Conservation (phyloP, 202 grass and related monocot genomes). For the Panicum hallii region DNA sequence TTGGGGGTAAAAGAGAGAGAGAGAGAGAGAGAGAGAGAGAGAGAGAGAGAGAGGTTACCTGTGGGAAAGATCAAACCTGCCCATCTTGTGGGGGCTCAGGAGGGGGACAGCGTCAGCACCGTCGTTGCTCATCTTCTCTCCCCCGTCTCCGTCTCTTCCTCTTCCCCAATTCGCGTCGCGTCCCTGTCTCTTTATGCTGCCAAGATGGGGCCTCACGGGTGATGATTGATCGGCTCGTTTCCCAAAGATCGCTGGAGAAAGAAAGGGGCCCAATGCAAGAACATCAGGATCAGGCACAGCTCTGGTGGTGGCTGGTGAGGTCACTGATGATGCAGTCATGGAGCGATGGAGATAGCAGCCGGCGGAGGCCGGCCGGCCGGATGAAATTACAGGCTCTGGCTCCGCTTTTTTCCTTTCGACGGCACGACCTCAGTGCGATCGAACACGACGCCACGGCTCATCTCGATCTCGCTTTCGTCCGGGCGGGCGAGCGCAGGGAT, state of each 20-base stretch:
- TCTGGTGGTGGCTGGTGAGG: not conserved
- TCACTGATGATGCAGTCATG: slow-evolving; percentile 36
- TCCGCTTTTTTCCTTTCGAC: no score
- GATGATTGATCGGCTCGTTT: not conserved
- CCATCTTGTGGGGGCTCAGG: slow-evolving; percentile 61
- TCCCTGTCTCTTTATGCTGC: not conserved
- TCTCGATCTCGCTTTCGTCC: no score
- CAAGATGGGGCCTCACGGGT: not conserved
- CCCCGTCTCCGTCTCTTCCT: not conserved
- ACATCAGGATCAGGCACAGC: not conserved
- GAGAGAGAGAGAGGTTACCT: slow-evolving; percentile 28
- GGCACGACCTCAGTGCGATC: no score
- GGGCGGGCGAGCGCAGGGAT: no score
- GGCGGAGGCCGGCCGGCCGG: not conserved
- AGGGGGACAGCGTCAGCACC: slow-evolving; percentile 30
- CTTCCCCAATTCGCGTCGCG: not conserved
- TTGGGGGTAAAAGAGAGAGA: no score
- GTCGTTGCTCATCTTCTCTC: slow-evolving; percentile 24
- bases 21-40: no score
- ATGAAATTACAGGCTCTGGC: not conserved
- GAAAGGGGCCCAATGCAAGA: no score
- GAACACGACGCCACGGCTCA: no score
- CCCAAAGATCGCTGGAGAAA: not conserved
- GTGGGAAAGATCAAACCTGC: slow-evolving; percentile 59
- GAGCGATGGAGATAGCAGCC: not conserved